Percentiles rank a stretch among this genome's conserved stretches.
Evolutionary conservation across 352 stramenopile species (phyloP).

Genomic region (Phytophthora nicotianae): DNA sequence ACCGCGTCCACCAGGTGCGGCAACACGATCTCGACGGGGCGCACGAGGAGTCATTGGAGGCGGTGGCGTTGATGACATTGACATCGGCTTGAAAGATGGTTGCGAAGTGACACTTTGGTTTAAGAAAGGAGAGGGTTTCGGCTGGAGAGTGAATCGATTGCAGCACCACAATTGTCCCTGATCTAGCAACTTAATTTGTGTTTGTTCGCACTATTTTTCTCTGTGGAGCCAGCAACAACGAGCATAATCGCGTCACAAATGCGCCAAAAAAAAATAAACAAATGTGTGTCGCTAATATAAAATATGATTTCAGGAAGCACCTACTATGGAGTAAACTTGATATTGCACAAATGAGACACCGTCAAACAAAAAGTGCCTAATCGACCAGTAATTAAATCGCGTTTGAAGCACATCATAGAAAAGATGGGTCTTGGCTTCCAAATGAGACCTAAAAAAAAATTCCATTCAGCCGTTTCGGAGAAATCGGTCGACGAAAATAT

Average conservation of each 20-base stretch:
- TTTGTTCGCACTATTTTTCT: constrained; percentile 10
- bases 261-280: background rate
- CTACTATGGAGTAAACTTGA: too few relatives aligned
- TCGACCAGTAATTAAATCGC: too few relatives aligned
- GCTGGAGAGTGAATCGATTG: background rate
- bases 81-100: background rate
- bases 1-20: background rate
- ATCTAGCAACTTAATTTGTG: background rate
- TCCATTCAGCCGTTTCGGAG: too few relatives aligned
- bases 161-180: background rate
- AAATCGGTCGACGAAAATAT: too few relatives aligned
- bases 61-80: background rate
- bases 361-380: too few relatives aligned
- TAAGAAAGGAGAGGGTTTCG: constrained; percentile 4
- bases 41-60: background rate
- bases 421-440: too few relatives aligned
- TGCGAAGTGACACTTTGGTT: background rate
- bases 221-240: background rate
- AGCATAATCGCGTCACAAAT: constrained; percentile 2
- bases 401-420: too few relatives aligned
- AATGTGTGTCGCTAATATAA: background rate
- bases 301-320: constrained; percentile 3
- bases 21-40: background rate
- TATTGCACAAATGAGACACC: too few relatives aligned
- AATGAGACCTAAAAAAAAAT: too few relatives aligned